A percentile compares a stretch with the other conserved stretches of the same genome.
Conservation (phyloP, 768 basidiomycete genomes). For the Tulasnella sp. region DNA sequence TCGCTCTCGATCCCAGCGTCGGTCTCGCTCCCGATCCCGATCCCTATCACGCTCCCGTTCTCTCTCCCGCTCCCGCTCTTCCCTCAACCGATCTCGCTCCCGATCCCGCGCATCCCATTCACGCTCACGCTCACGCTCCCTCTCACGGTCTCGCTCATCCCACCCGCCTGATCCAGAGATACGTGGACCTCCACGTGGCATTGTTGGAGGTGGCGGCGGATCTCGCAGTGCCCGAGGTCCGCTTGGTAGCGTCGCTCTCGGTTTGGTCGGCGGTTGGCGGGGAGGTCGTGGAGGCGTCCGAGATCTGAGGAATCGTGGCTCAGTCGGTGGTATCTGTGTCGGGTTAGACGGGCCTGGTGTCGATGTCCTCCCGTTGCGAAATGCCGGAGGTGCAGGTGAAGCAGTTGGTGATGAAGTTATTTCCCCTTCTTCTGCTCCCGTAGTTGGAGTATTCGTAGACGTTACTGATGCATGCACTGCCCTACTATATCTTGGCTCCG, state of each 20-base stretch:
- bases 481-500: background rate
- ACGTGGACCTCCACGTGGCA: background rate
- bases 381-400: background rate
- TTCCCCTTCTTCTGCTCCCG: slow-evolving; percentile 11
- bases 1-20: background rate
- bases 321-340: background rate
- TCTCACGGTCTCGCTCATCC: slow-evolving; percentile 1
- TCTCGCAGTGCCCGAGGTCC: background rate
- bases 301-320: background rate
- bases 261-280: background rate
- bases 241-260: slow-evolving; percentile 1
- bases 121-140: background rate
- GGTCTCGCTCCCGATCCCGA: background rate
- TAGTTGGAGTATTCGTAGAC: background rate
- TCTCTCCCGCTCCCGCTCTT: background rate
- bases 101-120: background rate
- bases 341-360: background rate
- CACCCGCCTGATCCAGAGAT: background rate
- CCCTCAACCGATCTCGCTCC: background rate
- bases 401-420: slow-evolving; percentile 7
- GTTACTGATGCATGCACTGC: background rate
- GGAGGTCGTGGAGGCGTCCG: background rate
- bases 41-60: too few species aligned
- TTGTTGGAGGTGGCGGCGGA: background rate
- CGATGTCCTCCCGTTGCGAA: slow-evolving; percentile 3